phyloP scores from a whole-genome alignment of 2,329 filamentous ascomycete genomes.

The Aureobasidium sp. region DNA sequence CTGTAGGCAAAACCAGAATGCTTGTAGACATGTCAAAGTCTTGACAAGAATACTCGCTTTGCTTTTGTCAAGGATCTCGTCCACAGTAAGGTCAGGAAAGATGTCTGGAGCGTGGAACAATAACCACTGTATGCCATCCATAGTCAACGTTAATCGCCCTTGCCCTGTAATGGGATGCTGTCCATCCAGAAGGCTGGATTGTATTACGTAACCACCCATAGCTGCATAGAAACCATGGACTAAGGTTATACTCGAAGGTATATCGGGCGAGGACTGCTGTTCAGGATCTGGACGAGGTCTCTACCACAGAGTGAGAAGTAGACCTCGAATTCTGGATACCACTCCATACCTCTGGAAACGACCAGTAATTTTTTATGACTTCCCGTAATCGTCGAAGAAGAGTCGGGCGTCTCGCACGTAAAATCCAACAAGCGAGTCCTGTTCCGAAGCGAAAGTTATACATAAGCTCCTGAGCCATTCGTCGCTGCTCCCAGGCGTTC shows the following conservation, averaged over 20 bases:
- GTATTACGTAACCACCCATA: neutral
- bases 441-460: neutral
- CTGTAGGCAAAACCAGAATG: conserved; percentile 20
- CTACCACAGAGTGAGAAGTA: neutral
- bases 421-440: no score
- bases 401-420: no score
- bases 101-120: neutral
- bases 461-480: neutral
- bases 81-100: neutral
- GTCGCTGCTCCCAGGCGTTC: neutral
- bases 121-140: neutral
- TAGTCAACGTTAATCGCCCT: neutral
- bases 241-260: neutral
- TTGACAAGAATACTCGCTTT: conserved; percentile 18
- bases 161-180: neutral
- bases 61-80: conserved; percentile 16
- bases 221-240: neutral
- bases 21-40: conserved; percentile 16
- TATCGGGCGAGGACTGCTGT: neutral
- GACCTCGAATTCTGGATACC: neutral
- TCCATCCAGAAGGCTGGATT: neutral
- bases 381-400: no score
- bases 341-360: neutral
- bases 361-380: no score
- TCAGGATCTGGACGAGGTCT: neutral